Percentiles rank a stretch among this genome's conserved stretches.
Conservation (phyloP, 2,329 filamentous ascomycete genomes). For the Aspergillus aculeatinus region DNA sequence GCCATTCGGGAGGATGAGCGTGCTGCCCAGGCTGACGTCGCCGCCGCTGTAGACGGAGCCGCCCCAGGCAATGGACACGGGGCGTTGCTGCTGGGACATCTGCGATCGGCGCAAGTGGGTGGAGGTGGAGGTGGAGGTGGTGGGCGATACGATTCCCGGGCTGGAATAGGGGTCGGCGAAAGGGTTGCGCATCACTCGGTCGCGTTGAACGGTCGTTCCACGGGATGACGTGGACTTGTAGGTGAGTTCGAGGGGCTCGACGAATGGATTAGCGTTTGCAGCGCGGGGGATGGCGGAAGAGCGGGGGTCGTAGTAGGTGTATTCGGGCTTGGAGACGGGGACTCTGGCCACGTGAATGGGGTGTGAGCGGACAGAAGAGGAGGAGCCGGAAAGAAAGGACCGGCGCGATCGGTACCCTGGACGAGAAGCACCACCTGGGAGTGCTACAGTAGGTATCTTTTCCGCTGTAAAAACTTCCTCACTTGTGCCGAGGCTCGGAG, state of each 20-base stretch:
- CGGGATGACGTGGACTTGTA: not conserved
- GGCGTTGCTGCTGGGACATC: not conserved
- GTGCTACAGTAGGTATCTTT: slow-evolving; percentile 16
- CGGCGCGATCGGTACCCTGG: slow-evolving; percentile 13
- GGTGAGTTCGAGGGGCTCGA: slow-evolving; percentile 11
- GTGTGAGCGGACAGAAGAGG: slow-evolving; percentile 13
- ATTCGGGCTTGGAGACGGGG: not conserved
- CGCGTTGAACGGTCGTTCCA: not conserved
- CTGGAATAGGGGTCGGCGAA: slow-evolving; percentile 8
- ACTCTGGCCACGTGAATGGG: slow-evolving; percentile 4
- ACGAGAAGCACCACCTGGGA: slow-evolving; percentile 15
- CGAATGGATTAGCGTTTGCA: slow-evolving; percentile 17
- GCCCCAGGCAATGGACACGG: not conserved
- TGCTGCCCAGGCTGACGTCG: slow-evolving; percentile 27
- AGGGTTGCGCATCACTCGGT: slow-evolving; percentile 1
- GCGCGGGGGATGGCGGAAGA: not conserved
- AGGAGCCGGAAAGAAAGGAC: slow-evolving; percentile 11
- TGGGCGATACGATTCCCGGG: not conserved
- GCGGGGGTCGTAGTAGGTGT: not conserved
- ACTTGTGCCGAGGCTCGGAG: slow-evolving; percentile 11
- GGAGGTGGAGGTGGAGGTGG: not conserved
- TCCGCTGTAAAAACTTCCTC: slow-evolving; percentile 20
- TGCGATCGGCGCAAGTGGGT: not conserved
- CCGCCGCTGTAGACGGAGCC: slow-evolving; percentile 19
- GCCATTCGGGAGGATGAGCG: slow-evolving; percentile 29